Evolutionary conservation across 2,329 filamentous ascomycete genomes (phyloP), one percentile per base, ranked within the genome.

Genomic region (Teratosphaeria viscida): DNA sequence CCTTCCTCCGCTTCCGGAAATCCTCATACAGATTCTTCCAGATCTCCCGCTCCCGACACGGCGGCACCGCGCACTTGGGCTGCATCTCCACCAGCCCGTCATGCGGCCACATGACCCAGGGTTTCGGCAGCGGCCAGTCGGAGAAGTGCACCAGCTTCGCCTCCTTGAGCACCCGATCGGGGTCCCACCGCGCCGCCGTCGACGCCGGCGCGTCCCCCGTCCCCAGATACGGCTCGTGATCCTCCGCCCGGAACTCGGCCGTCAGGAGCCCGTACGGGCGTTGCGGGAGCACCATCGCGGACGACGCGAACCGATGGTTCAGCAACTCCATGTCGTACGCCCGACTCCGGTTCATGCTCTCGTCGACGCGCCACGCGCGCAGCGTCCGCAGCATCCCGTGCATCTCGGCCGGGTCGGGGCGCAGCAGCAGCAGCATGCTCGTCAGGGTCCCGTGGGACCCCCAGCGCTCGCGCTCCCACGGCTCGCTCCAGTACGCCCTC

Each of bases 131-230:
- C 0, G 86, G 87, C 83, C 83, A 87, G 67, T 90, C 87, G 12
- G 82, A 86, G 69, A 89, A 89, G 70, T 89, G 86, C 2, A 89
- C 75, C 5, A 86, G 77, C 63, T 87, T 88, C 6, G 84, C 82
- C 65, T 87, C 83, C 14, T 78, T 77, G 57, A 82, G 75, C 1
- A 78, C 77, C 49, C 70, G 72, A 27, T 84, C 74, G 0, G 85
- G 78, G 66, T 88, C 81, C 84, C 85, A 89, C 62, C 82, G 82
- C 0, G 75, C 72, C 16, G 73, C 66, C 23, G 56, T 8, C 3
- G 55, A 37, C 7, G 52, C 37, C 3, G 61, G 29, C 26, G 59
- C 64, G 26, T 62, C 59, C 39, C 55, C 59, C 14, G 56, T 57
- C 1, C 82, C 80, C 2, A 85, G 66, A 62, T 81, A 85, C 2